Evolutionary conservation across 2,329 filamentous ascomycete species (phyloP), one percentile per base, ranked within the genome.

Genomic region (Cladorrhinum sp.): DNA sequence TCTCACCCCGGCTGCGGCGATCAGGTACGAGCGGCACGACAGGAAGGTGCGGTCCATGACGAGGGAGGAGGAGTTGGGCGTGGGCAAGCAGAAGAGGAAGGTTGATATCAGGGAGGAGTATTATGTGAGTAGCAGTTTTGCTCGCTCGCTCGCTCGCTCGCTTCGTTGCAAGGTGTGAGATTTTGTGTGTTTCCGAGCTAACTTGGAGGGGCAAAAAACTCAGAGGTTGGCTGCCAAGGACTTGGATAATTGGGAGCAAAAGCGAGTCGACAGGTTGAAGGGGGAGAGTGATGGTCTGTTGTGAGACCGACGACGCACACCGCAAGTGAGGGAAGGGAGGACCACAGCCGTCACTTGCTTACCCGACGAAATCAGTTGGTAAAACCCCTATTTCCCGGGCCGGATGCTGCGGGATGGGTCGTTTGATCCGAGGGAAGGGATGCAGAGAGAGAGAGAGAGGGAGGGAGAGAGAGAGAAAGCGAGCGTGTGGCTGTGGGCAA

Each of bases 181-280:
- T 28, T 5, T 48, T 16, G 14, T 49, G 36, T 46, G 42, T 21
- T 46, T n/a, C n/a, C n/a, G n/a, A n/a, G n/a, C n/a, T n/a, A n/a
- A n/a, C n/a, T n/a, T n/a, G n/a, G 18, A 18, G 4, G 42, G 18
- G 12, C 2, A 5, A 46, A 46, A 7, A 42, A 53, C 36, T 58
- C 74, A 95, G 90, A 86, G 87, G 76, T 80, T 91, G 42, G 90
- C 91, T 68, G 90, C 91, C 30, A 96, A 96, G 75, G 95, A 98
- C 72, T 78, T 98, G 63, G 94, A 99, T 71, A 85, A 92, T 72
- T 99, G 95, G 95, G 94, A 98, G 74, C 95, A 98, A 77, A 96
- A 95, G 77, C 86, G 96, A 57, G 92, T 98, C 10, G 87, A 96
- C 78, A 82, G 95, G 72, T 82, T 97, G 63, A 87, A 91, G 20